Conservation (phyloP, 1,284 basidiomycete species). For the Fomitopsis palustris region DNA sequence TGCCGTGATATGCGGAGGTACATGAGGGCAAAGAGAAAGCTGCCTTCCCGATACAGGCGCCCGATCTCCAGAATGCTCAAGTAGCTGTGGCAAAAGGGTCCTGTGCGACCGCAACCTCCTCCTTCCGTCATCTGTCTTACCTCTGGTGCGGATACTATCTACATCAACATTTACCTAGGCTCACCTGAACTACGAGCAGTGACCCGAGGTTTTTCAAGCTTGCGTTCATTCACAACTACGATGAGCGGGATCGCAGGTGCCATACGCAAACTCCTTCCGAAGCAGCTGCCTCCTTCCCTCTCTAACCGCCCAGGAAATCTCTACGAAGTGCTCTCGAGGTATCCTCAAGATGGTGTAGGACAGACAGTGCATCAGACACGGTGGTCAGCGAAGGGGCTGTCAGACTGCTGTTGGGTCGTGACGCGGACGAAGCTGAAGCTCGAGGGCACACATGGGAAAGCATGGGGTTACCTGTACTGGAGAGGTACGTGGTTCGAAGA, state of each 20-base stretch:
- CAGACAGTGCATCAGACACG: constrained; percentile 65
- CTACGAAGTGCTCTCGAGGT: constrained; percentile 66
- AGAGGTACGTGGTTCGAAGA: constrained; percentile 50
- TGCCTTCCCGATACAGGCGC: neutral
- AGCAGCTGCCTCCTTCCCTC: constrained; percentile 53
- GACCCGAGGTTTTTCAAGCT: too few relatives aligned
- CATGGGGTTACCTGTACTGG: constrained; percentile 76
- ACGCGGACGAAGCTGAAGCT: constrained; percentile 65
- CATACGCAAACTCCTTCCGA: constrained; percentile 52
- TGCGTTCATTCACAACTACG: constrained; percentile 8
- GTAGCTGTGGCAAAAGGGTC: neutral
- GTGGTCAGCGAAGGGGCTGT: constrained; percentile 68
- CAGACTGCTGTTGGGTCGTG: constrained; percentile 68
- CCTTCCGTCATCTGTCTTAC: neutral
- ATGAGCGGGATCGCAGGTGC: constrained; percentile 33
- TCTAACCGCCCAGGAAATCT: constrained; percentile 53
- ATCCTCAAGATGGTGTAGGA: constrained; percentile 65
- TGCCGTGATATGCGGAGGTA: neutral
- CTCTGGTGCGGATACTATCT: too few relatives aligned
- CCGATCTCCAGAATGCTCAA: neutral
- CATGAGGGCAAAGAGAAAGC: neutral
- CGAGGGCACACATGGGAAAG: constrained; percentile 72
- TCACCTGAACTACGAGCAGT: too few relatives aligned
- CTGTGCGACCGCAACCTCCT: neutral
- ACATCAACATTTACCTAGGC: too few relatives aligned